phyloP scores from a whole-genome alignment of 495 filamentous ascomycete species.

The Xylaria scruposa region DNA sequence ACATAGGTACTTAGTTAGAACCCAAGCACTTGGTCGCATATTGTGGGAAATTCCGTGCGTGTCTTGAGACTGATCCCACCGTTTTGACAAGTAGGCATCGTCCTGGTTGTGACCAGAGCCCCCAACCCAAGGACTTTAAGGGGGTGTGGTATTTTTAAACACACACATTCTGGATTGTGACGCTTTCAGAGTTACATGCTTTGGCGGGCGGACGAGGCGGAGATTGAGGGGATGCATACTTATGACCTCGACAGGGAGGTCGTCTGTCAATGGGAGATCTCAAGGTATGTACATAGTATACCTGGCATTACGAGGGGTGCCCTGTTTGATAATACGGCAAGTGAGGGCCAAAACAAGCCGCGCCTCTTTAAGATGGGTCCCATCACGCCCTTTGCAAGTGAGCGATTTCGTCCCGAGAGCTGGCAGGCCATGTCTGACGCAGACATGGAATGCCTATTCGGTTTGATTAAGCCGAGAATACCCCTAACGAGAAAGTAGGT shows the following conservation, averaged over 20 bases:
- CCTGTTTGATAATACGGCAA: constrained; percentile 1
- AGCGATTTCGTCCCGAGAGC: no score
- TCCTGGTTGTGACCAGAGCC: not conserved
- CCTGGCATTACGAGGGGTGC: constrained; percentile 7
- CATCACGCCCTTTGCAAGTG: not conserved
- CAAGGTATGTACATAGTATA: not conserved
- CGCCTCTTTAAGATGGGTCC: constrained; percentile 11
- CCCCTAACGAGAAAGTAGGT: not conserved
- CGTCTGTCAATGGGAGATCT: constrained; percentile 2
- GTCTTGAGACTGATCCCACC: not conserved
- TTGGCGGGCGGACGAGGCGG: constrained; percentile 2
- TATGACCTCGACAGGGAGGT: constrained; percentile 2
- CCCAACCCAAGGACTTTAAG: constrained; percentile 13
- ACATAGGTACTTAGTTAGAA: no score
- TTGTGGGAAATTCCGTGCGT: not conserved
- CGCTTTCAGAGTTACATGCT: constrained; percentile 9
- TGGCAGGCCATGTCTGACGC: constrained; percentile 11
- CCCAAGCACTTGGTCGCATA: not conserved
- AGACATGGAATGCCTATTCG: constrained; percentile 2
- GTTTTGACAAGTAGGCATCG: not conserved
- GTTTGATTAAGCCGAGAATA: not conserved
- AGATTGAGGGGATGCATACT: constrained; percentile 13
- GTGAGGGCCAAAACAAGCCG: not conserved
- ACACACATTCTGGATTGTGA: not conserved
- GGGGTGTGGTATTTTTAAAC: constrained; percentile 15